Base-by-base conservation (phyloP, 1,284 basidiomycete genomes). In the Ceratobasidium sp. region DNA sequence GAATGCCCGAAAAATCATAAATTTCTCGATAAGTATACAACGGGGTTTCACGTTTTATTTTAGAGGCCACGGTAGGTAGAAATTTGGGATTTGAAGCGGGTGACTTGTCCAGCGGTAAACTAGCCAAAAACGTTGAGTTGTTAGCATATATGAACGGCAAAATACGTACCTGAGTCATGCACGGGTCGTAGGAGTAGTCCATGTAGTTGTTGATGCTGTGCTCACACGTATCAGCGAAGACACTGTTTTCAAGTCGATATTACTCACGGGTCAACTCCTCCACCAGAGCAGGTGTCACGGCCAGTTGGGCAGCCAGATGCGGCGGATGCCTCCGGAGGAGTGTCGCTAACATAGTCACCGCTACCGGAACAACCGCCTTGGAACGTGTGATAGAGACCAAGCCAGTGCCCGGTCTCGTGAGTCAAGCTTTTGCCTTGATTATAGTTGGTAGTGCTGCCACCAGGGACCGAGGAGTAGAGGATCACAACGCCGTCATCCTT, bases 381-480 rank as follows among this genome's bases (percentile, higher is more conserved):
- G 86, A 90, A 91, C 44, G 89, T 89, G 83, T 91, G 90, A 84
- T 89, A 90, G 49, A 90, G 85, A 51, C 90, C 89, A 79, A 90
- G 63, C 81, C 81, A 83, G 58, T 82, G 83, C 18, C 58, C 51
- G n/a, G 42, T 23, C n/a, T 78, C 77, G 61, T 77, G 64, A 40
- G 76, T 77, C 60, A 77, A 49, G 39, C 51, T 84, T 68, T 81
- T 80, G 33, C 83, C 83, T 69, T 80, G 46, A 70, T 84, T 84
- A 78, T 84, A 84, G 39, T 81, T 81, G 10, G 70, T 46, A 28
- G 82, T 78, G 12, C 79, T 77, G 2, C 83, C 83, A 10, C 84
- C 83, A 7, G 83, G 83, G 2, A 84, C 78, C 2, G 83, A 81
- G 2, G 76, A 72, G 77, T 79, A 81, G 5, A 76, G 75, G 76